These are phyloP conservation scores for Oxyria digyna DNA, from an alignment of 148 eudicot genomes.

Conservation along the genomic window DNA sequence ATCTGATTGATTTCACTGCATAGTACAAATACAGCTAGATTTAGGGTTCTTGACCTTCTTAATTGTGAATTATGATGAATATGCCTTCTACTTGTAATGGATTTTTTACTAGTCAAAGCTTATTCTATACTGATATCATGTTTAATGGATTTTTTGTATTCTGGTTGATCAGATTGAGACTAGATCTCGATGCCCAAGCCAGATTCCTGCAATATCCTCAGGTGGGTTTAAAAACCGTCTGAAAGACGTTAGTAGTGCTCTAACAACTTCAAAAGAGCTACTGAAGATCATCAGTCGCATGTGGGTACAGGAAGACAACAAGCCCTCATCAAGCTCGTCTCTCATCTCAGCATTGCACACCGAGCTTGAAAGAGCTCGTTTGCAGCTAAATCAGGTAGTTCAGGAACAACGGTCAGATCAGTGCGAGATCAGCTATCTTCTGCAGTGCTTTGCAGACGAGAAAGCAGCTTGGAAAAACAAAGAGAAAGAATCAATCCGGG, in stretches of 20 bases:
- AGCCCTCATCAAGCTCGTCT: conserved; percentile 68
- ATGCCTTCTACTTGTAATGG: background rate
- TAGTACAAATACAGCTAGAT: background rate
- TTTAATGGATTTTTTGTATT: conserved; percentile 5
- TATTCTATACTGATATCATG: background rate
- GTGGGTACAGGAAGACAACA: conserved; percentile 49
- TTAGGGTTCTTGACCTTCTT: background rate
- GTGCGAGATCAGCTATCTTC: conserved; percentile 41
- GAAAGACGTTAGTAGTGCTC: conserved; percentile 71
- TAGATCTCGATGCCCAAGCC: conserved; percentile 56
- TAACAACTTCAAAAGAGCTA: conserved; percentile 88
- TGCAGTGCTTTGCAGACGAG: conserved; percentile 73
- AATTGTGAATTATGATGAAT: background rate
- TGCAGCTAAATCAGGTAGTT: conserved; percentile 66
- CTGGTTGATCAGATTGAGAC: conserved; percentile 43
- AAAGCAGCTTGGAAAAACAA: conserved; percentile 67
- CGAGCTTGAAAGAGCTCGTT: conserved; percentile 89
- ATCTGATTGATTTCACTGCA: conserved; percentile 1
- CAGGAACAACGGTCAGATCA: conserved; percentile 60
- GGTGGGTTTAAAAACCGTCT: conserved; percentile 36
- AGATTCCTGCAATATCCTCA: conserved; percentile 37
- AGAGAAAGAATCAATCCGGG: conserved; percentile 47
- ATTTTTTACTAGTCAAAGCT: background rate
- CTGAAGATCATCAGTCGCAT: conserved; percentile 71
- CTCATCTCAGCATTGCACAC: conserved; percentile 76